Conservation (phyloP, 129 eudicot genomes). For the Oenanthe sinensis region DNA sequence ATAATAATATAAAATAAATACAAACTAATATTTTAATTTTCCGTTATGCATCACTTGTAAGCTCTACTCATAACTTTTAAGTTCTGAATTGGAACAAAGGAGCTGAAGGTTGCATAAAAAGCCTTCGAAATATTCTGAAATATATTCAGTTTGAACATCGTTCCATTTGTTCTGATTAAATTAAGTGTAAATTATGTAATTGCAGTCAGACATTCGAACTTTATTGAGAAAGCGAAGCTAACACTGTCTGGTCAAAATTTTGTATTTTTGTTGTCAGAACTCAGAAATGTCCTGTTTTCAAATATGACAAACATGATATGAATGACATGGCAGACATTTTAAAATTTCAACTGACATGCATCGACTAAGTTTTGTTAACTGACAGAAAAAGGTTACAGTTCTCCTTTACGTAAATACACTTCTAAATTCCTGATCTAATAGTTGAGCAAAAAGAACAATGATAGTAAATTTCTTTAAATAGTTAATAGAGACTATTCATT, state of each 20-base stretch:
- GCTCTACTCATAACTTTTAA: background rate
- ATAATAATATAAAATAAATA: too few relatives aligned
- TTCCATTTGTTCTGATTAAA: background rate
- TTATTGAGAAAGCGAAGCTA: background rate
- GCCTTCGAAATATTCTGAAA: background rate
- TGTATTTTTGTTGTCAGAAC: background rate
- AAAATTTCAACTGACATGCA: background rate
- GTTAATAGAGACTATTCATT: background rate
- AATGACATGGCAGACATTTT: background rate
- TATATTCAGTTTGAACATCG: background rate
- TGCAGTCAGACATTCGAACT: too few relatives aligned
- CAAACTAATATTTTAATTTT: too few relatives aligned
- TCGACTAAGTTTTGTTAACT: background rate
- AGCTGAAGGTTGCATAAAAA: too few relatives aligned
- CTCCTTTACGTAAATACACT: background rate
- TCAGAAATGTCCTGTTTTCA: background rate
- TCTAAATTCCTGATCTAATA: background rate
- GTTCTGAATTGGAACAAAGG: too few relatives aligned
- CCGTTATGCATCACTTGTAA: too few relatives aligned
- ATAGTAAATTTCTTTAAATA: background rate
- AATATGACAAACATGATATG: background rate
- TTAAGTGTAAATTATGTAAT: background rate
- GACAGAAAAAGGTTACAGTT: too few relatives aligned
- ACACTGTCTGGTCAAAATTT: background rate
- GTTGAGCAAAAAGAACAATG: background rate